These are phyloP conservation scores for Pyrenula massariospora DNA, from an alignment of 495 filamentous ascomycete genomes.

Conservation along the genomic window DNA sequence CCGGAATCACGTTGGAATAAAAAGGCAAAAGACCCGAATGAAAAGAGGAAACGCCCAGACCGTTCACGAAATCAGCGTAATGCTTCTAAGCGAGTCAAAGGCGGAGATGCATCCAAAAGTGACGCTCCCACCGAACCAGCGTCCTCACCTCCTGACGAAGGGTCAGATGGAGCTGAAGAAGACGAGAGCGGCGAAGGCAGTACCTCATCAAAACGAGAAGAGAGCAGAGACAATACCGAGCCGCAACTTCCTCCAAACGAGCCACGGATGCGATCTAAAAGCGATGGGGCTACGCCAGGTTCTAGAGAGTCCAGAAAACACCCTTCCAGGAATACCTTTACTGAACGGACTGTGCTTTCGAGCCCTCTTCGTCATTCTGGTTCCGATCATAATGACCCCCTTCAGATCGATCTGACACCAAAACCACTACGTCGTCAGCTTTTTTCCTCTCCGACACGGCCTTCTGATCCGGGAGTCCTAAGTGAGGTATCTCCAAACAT, in stretches of 20 bases:
- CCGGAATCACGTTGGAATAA: constrained; percentile 77
- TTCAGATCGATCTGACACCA: neutral
- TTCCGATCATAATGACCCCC: neutral
- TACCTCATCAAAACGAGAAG: neutral
- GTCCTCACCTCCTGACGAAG: constrained; percentile 30
- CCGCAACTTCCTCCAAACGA: neutral
- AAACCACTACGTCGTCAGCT: neutral
- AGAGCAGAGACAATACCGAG: neutral
- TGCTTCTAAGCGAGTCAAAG: neutral
- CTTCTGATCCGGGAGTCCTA: neutral
- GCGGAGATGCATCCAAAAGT: neutral
- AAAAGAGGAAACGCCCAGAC: constrained; percentile 30
- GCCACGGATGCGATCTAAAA: neutral
- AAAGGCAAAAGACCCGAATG: constrained; percentile 23
- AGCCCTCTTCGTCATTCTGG: neutral
- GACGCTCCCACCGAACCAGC: constrained; percentile 14
- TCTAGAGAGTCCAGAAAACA: neutral
- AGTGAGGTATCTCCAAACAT: neutral
- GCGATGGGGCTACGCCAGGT: neutral
- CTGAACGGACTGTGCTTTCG: neutral
- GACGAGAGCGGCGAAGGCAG: constrained; percentile 13
- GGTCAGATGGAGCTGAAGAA: constrained; percentile 20
- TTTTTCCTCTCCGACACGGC: neutral
- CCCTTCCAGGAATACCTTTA: neutral
- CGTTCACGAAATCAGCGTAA: neutral